phyloP scores from a whole-genome alignment of 768 basidiomycete genomes.

The Agrocybe pediades region DNA sequence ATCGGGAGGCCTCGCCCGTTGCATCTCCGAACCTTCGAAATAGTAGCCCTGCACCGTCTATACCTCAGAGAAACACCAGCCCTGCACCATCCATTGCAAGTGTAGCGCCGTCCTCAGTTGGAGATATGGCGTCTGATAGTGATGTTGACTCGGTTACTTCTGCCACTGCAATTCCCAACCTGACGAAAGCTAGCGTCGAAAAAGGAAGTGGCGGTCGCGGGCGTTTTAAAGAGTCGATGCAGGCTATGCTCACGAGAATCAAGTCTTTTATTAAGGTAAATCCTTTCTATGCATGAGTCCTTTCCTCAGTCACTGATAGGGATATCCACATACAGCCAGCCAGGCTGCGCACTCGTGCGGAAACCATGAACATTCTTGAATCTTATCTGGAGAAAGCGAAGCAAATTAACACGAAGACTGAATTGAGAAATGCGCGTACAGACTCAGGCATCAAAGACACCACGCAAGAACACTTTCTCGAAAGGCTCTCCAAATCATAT shows the following conservation, averaged over 20 bases:
- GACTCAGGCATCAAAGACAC: constrained; percentile 35
- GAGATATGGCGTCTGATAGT: too few species aligned
- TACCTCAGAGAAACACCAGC: not conserved
- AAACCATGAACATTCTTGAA: constrained; percentile 16
- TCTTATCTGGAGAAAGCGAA: constrained; percentile 17
- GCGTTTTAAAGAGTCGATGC: not conserved
- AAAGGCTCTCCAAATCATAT: constrained; percentile 20
- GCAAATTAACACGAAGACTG: constrained; percentile 14
- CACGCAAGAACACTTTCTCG: constrained; percentile 26
- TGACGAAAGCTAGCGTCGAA: too few species aligned
- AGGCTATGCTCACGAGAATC: constrained; percentile 20
- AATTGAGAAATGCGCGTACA: constrained; percentile 22
- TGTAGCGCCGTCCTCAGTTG: not conserved
- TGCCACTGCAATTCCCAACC: too few species aligned
- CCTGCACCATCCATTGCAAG: not conserved
- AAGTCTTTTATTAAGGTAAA: constrained; percentile 26
- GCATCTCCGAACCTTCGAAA: not conserved
- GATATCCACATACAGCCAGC: too few species aligned
- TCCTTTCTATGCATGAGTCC: too few species aligned
- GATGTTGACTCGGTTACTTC: too few species aligned
- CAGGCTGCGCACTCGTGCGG: too few species aligned
- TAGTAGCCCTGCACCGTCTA: not conserved
- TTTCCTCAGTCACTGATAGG: too few species aligned
- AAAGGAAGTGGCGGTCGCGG: too few species aligned
- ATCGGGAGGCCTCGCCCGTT: too few species aligned